These are phyloP conservation scores for Fusarium sororula DNA, from an alignment of 2,329 filamentous ascomycete genomes.

Conservation along the genomic window DNA sequence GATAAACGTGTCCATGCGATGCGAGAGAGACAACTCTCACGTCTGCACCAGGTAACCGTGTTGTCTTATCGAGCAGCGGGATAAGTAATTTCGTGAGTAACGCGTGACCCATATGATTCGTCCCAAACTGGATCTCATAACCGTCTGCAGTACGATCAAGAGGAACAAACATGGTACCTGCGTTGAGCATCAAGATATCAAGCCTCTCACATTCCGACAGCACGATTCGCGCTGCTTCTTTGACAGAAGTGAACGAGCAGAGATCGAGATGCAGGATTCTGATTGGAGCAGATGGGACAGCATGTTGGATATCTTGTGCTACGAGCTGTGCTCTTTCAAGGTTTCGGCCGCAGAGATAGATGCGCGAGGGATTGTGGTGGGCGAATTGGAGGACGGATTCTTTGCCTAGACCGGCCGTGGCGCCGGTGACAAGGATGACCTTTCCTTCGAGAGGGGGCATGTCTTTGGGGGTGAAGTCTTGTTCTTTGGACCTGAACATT, in stretches of 20 bases:
- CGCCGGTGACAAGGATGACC: not conserved
- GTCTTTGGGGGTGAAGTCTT: not conserved
- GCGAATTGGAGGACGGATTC: not conserved
- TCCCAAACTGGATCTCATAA: not conserved
- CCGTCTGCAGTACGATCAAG: not conserved
- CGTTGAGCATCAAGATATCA: not conserved
- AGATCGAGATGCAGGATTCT: not conserved
- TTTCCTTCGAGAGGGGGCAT: not conserved
- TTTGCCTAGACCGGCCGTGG: not conserved
- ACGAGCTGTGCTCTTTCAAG: fast-evolving
- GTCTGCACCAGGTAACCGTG: not conserved
- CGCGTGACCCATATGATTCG: not conserved
- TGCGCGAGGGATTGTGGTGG: not conserved
- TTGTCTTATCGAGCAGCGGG: not conserved
- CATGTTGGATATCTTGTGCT: not conserved
- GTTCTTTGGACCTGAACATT: not conserved
- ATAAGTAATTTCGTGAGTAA: fast-evolving
- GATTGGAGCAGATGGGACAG: fast-evolving
- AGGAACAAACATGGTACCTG: not conserved
- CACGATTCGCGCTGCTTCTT: not conserved
- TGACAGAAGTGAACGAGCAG: not conserved
- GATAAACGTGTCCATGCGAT: not conserved
- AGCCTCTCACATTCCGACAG: not conserved
- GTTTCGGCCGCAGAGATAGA: not conserved
- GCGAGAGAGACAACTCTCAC: not conserved